phyloP scores from a whole-genome alignment of 768 basidiomycete species.

The Auriscalpium vulgare region DNA sequence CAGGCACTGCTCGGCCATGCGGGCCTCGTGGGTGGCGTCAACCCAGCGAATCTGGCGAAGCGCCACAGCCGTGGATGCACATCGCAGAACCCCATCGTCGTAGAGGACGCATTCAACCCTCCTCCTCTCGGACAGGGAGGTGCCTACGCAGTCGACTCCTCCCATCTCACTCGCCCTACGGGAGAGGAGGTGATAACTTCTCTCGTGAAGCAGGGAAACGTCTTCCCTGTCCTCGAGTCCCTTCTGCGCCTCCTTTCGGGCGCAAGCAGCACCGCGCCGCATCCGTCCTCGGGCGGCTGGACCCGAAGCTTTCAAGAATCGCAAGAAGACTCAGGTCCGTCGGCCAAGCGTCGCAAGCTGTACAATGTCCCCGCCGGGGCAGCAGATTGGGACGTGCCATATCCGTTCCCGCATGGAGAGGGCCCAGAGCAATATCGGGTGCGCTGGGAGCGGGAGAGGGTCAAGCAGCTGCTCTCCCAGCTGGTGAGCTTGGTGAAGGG shows the following conservation, averaged over 20 bases:
- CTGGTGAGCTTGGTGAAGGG: constrained; percentile 51
- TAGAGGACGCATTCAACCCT: constrained; percentile 48
- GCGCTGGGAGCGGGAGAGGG: constrained; percentile 60
- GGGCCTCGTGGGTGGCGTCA: constrained; percentile 60
- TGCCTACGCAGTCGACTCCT: constrained; percentile 30
- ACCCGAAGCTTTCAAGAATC: neutral
- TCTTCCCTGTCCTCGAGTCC: constrained; percentile 56
- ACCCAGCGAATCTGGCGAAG: constrained; percentile 42
- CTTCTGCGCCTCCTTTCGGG: constrained; percentile 50
- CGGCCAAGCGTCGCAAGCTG: constrained; percentile 55
- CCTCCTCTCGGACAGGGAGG: constrained; percentile 19
- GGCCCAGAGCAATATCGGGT: constrained; percentile 57
- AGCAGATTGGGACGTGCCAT: constrained; percentile 76
- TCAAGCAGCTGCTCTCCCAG: constrained; percentile 53
- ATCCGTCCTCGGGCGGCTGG: neutral
- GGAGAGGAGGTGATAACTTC: constrained; percentile 52
- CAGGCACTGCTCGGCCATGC: constrained; percentile 64
- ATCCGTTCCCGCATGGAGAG: constrained; percentile 65
- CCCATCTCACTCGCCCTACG: constrained; percentile 39
- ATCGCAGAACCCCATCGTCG: constrained; percentile 57
- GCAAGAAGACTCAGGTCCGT: constrained; percentile 14
- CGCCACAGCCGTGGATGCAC: constrained; percentile 43
- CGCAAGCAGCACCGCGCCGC: constrained; percentile 14
- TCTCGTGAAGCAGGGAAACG: constrained; percentile 55
- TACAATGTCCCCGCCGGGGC: constrained; percentile 71